phyloP scores from a whole-genome alignment of 2,329 filamentous ascomycete species.

The Fusarium camptoceras region DNA sequence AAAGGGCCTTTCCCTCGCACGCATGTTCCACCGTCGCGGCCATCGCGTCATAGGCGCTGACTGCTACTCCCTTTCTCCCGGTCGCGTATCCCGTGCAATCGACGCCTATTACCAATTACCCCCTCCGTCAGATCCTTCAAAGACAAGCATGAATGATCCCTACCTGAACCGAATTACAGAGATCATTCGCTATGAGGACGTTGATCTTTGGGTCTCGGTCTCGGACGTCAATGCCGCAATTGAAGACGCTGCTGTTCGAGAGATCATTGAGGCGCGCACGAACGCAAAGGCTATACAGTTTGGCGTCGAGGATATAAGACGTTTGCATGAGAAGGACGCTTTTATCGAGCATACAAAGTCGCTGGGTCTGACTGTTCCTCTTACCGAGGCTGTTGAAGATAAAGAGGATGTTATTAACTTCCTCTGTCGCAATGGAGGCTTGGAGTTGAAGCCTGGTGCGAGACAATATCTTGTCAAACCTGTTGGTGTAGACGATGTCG shows the following conservation, averaged over 20 bases:
- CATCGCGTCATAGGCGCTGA: constrained; percentile 81
- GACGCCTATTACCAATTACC: constrained; percentile 63
- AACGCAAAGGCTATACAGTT: constrained; percentile 74
- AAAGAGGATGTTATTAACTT: constrained; percentile 64
- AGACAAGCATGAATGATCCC: constrained; percentile 48
- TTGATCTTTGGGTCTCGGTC: constrained; percentile 80
- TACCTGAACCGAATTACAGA: constrained; percentile 70
- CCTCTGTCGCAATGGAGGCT: constrained; percentile 53
- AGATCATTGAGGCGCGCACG: constrained; percentile 68
- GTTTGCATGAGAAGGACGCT: constrained; percentile 71
- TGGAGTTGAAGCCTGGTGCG: constrained; percentile 44
- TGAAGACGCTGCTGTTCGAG: constrained; percentile 74
- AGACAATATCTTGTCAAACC: constrained; percentile 73
- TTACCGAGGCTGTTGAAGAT: constrained; percentile 65
- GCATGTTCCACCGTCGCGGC: constrained; percentile 71
- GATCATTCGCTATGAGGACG: constrained; percentile 68
- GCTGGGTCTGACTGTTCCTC: constrained; percentile 65
- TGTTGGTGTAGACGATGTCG: constrained; percentile 70
- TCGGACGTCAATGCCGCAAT: constrained; percentile 74
- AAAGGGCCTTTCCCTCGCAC: constrained; percentile 75
- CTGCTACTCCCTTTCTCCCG: constrained; percentile 64
- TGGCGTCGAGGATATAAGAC: constrained; percentile 64
- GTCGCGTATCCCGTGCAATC: constrained; percentile 69
- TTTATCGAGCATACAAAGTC: constrained; percentile 71
- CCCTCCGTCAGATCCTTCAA: constrained; percentile 38